phyloP scores from a whole-genome alignment of 805 yeast genomes.

The Starmerella apis region DNA sequence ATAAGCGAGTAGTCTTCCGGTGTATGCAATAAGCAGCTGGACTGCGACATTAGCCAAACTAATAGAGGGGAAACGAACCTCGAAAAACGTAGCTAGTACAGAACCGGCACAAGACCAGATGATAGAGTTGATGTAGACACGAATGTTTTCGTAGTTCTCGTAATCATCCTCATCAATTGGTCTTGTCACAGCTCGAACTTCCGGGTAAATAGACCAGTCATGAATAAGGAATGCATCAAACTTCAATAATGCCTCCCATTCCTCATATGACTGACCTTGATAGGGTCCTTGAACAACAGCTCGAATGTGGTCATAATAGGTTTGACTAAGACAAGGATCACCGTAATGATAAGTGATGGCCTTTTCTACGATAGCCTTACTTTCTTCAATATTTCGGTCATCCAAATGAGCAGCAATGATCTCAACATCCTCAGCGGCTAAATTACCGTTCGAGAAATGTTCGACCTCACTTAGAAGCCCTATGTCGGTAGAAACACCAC shows the following conservation, averaged over 20 bases:
- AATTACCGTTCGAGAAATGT: constrained; percentile 31
- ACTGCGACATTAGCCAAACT: constrained; percentile 42
- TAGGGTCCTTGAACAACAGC: constrained; percentile 24
- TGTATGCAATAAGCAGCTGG: constrained; percentile 50
- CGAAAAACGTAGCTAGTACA: constrained; percentile 49
- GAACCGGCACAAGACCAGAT: constrained; percentile 47
- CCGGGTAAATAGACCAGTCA: constrained; percentile 48
- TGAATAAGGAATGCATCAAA: constrained; percentile 37
- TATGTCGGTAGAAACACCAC: background rate
- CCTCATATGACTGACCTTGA: constrained; percentile 20
- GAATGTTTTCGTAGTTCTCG: constrained; percentile 40
- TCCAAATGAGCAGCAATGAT: constrained; percentile 16
- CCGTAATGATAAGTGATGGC: constrained; percentile 37
- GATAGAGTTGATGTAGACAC: constrained; percentile 44
- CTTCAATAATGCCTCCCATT: constrained; percentile 26
- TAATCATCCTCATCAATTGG: constrained; percentile 41
- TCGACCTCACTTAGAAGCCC: constrained; percentile 4
- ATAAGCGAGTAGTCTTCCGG: constrained; percentile 39
- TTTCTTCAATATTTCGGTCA: constrained; percentile 33
- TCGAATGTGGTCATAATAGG: constrained; percentile 34
- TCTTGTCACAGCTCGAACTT: constrained; percentile 47
- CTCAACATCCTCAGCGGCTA: constrained; percentile 16
- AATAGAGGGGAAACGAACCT: constrained; percentile 48
- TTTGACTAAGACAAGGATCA: constrained; percentile 41
- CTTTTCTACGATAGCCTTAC: constrained; percentile 35